Evolutionary conservation across 2,329 filamentous ascomycete species (phyloP).

Genomic region (Atkinsonella hypoxylon): DNA sequence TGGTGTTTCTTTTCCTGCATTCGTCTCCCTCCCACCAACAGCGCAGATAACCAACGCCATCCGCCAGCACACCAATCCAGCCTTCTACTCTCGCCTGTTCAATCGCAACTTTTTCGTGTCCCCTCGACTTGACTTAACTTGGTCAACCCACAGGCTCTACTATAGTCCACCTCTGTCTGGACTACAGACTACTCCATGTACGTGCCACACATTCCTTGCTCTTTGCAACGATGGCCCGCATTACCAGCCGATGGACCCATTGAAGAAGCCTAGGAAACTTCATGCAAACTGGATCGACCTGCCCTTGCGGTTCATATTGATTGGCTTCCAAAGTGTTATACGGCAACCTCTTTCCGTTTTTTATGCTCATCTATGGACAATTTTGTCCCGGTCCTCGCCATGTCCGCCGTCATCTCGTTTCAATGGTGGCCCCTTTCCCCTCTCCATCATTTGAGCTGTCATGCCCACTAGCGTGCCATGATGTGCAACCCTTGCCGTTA

Average conservation of each 20-base stretch:
- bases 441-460: neutral
- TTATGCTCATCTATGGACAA: neutral
- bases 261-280: neutral
- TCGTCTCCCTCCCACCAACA: neutral
- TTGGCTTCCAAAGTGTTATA: neutral
- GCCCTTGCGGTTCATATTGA: neutral
- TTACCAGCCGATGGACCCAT: neutral
- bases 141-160: neutral
- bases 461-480: neutral
- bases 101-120: neutral
- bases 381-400: neutral
- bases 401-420: neutral
- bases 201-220: constrained; percentile 4
- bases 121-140: neutral
- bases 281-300: neutral
- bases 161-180: neutral
- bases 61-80: neutral
- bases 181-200: constrained; percentile 1
- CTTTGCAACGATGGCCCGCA: neutral
- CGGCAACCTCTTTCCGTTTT: neutral
- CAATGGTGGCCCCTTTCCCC: neutral
- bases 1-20: neutral
- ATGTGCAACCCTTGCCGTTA: neutral
- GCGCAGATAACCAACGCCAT: neutral
- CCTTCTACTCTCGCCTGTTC: neutral